Conservation (phyloP, 495 filamentous ascomycete species). For the Entonaema liquescens region DNA sequence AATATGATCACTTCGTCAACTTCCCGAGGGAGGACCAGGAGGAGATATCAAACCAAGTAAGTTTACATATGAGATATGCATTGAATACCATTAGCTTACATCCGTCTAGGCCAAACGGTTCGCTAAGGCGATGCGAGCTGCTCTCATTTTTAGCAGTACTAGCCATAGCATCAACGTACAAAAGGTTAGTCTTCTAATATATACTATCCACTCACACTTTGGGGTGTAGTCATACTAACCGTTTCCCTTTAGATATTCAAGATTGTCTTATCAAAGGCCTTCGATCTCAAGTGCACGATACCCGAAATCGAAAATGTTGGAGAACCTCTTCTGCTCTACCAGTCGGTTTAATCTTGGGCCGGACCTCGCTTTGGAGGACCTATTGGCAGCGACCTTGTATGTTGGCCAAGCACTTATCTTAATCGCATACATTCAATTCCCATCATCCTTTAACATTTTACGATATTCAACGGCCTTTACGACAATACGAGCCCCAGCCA, state of each 20-base stretch:
- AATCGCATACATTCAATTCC: conserved; percentile 41
- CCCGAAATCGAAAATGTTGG: conserved; percentile 98
- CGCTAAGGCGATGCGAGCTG: conserved; percentile 97
- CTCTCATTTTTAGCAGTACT: conserved; percentile 96
- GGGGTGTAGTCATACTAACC: conserved; percentile 23
- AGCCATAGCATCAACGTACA: conserved; percentile 99
- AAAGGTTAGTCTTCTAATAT: conserved; percentile 70
- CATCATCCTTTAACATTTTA: conserved; percentile 21
- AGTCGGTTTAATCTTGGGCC: conserved; percentile 65
- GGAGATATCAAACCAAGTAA: conserved; percentile 93
- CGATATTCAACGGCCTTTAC: conserved; percentile 38
- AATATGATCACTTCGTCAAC: conserved; percentile 99
- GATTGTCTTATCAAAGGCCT: conserved; percentile 97
- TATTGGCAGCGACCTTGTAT: conserved; percentile 16
- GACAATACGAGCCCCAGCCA: conserved; percentile 20
- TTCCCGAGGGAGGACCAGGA: conserved; percentile 97
- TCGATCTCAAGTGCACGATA: conserved; percentile 98
- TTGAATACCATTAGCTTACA: conserved; percentile 20
- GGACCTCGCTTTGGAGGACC: conserved; percentile 5
- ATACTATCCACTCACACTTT: conserved; percentile 1
- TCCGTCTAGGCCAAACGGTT: conserved; percentile 84
- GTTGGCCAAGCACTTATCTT: conserved; percentile 47
- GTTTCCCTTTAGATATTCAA: conserved; percentile 84
- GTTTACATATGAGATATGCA: conserved; percentile 17
- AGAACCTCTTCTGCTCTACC: conserved; percentile 94